Evolutionary conservation across 306 rosid genomes (phyloP).

Genomic region (Astragalus glycyphyllos): DNA sequence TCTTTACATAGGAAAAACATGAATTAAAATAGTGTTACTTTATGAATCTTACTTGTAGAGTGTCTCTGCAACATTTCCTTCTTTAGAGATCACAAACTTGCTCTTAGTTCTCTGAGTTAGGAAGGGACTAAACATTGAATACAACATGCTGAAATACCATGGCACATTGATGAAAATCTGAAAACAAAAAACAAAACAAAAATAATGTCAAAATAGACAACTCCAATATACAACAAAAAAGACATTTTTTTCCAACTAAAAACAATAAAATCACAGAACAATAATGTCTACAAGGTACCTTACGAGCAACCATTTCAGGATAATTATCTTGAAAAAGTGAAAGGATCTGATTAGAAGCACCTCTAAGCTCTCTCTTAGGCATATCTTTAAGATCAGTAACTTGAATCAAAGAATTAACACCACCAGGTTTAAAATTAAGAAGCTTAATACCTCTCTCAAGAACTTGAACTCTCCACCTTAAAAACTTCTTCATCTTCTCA

Average conservation of each 20-base stretch:
- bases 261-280: neutral
- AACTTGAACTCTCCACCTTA: slow-evolving; percentile 95
- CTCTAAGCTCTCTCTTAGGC: slow-evolving; percentile 95
- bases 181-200: slow-evolving; percentile 1
- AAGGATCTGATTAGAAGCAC: slow-evolving; percentile 90
- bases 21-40: neutral
- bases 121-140: slow-evolving; percentile 93
- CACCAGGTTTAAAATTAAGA: slow-evolving; percentile 88
- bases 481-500: slow-evolving; percentile 80
- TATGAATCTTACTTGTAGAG: slow-evolving; percentile 74
- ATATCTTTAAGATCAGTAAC: slow-evolving; percentile 97
- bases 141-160: slow-evolving; percentile 93
- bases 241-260: no score
- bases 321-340: slow-evolving; percentile 93
- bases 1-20: neutral
- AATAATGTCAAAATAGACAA: neutral
- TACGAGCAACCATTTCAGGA: slow-evolving; percentile 95
- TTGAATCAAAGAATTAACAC: slow-evolving; percentile 83
- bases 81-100: slow-evolving; percentile 93
- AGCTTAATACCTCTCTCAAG: slow-evolving; percentile 82
- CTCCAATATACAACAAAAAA: no score
- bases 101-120: slow-evolving; percentile 93
- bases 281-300: slow-evolving; percentile 49
- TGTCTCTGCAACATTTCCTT: slow-evolving; percentile 94
- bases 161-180: slow-evolving; percentile 98